A percentile compares a stretch with the other conserved stretches of the same genome.
These are phyloP conservation scores for Trypanosoma vivax DNA, from an alignment of 208 protist species.

Conservation along the genomic window DNA sequence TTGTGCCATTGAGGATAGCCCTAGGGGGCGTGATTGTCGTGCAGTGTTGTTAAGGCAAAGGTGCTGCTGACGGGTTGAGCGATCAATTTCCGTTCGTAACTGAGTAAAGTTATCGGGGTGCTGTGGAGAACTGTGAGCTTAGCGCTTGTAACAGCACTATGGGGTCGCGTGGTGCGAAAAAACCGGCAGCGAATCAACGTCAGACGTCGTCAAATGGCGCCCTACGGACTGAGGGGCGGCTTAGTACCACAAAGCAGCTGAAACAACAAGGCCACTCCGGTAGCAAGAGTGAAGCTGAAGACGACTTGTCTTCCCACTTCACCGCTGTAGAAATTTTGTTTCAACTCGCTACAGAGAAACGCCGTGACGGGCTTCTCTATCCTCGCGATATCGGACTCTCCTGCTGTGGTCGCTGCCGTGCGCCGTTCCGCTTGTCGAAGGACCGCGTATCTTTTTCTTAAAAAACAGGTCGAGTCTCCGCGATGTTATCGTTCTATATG, in stretches of 20 bases:
- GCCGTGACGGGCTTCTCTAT: constrained; percentile 23
- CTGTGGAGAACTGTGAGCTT: too few species aligned
- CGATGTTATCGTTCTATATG: constrained; percentile 69
- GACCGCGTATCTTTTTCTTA: constrained; percentile 63
- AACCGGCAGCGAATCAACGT: too few species aligned
- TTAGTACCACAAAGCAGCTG: not conserved
- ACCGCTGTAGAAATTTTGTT: constrained; percentile 53
- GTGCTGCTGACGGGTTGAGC: too few species aligned
- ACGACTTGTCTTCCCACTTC: constrained; percentile 19
- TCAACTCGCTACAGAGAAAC: constrained; percentile 36
- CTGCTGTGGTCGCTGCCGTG: constrained; percentile 69
- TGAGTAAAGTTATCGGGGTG: too few species aligned
- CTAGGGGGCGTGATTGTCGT: too few species aligned
- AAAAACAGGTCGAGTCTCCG: constrained; percentile 65
- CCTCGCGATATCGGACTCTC: constrained; percentile 72
- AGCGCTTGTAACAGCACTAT: too few species aligned
- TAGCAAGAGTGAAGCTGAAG: not conserved
- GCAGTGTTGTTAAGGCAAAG: too few species aligned
- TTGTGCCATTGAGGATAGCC: too few species aligned
- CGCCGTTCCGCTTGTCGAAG: constrained; percentile 61
- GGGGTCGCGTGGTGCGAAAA: too few species aligned
- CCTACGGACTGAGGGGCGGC: too few species aligned
- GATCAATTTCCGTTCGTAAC: too few species aligned
- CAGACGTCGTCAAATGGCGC: too few species aligned
- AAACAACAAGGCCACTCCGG: not conserved